phyloP scores from a whole-genome alignment of 441 rosid species.

The Pelargonium myrrhifolium region DNA sequence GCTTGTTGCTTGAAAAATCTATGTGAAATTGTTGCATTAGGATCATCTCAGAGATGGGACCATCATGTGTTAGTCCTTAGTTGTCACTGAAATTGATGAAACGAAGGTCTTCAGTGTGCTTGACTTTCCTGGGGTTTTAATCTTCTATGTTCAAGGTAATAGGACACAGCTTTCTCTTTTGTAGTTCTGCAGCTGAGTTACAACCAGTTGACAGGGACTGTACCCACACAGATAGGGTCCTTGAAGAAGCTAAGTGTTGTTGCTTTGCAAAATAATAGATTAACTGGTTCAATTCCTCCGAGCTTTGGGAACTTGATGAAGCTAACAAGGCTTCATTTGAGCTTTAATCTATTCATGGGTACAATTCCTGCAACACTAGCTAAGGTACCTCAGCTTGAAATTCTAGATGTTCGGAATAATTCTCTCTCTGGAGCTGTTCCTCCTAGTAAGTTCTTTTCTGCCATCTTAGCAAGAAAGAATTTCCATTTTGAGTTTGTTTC shows the following conservation, averaged over 20 bases:
- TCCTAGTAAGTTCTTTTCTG: constrained; percentile 38
- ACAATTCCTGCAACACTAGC: constrained; percentile 62
- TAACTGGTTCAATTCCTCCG: constrained; percentile 82
- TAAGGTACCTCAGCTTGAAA: constrained; percentile 52
- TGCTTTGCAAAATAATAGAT: constrained; percentile 66
- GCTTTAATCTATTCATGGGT: constrained; percentile 64
- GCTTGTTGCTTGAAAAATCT: neutral
- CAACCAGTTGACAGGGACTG: constrained; percentile 73
- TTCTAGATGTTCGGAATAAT: constrained; percentile 72
- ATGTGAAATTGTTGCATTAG: too few relatives aligned
- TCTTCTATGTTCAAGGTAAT: neutral
- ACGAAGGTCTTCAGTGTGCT: too few relatives aligned
- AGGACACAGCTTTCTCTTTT: constrained; percentile 7
- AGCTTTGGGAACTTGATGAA: constrained; percentile 53
- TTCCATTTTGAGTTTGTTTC: neutral
- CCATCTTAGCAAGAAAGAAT: neutral
- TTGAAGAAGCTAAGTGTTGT: constrained; percentile 69
- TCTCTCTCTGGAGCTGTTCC: constrained; percentile 79
- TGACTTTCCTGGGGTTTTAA: neutral
- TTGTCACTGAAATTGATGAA: too few relatives aligned
- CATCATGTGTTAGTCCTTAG: too few relatives aligned
- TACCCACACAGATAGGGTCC: constrained; percentile 67
- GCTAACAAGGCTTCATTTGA: constrained; percentile 63
- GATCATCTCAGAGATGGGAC: too few relatives aligned
- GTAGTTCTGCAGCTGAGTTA: constrained; percentile 88